Conservation (phyloP, 1,284 basidiomycete species). For the Cutaneotrichosporon dermatis region DNA sequence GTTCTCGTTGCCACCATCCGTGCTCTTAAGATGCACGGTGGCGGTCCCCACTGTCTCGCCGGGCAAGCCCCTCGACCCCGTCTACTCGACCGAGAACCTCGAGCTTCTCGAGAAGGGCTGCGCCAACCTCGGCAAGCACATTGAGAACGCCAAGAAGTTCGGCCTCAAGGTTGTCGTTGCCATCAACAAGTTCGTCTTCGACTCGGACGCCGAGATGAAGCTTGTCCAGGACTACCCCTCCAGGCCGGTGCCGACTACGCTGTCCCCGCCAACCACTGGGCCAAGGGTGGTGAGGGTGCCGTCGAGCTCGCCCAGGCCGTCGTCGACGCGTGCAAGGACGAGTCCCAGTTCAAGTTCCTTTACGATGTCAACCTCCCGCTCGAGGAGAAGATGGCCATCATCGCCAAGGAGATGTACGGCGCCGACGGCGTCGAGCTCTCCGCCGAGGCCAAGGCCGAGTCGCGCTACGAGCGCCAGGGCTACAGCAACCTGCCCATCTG, state of each 20-base stretch:
- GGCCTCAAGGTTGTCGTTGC: slow-evolving; percentile 95
- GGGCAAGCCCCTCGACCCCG: slow-evolving; percentile 88
- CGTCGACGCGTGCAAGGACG: slow-evolving; percentile 74
- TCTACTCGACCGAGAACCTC: slow-evolving; percentile 91
- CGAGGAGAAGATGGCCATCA: slow-evolving; percentile 79
- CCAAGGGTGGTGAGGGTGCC: slow-evolving; percentile 83
- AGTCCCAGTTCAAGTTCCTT: slow-evolving; percentile 81
- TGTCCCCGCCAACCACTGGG: slow-evolving; percentile 95
- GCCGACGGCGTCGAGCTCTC: slow-evolving; percentile 82
- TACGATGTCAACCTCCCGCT: slow-evolving; percentile 81
- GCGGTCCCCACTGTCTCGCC: slow-evolving; percentile 95
- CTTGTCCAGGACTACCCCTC: slow-evolving; percentile 75
- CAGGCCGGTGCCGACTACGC: slow-evolving; percentile 90
- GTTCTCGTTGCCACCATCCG: slow-evolving; percentile 96
- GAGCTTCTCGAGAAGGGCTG: slow-evolving; percentile 87
- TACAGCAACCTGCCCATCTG: slow-evolving; percentile 61
- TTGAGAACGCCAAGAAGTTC: slow-evolving; percentile 92
- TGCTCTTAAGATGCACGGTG: slow-evolving; percentile 98
- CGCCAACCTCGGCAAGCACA: slow-evolving; percentile 89
- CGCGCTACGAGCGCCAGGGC: slow-evolving; percentile 79
- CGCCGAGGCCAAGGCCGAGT: slow-evolving; percentile 80
- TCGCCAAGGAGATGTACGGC: slow-evolving; percentile 85
- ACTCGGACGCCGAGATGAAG: slow-evolving; percentile 84
- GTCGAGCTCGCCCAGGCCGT: slow-evolving; percentile 81
- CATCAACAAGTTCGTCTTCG: slow-evolving; percentile 92